Evolutionary conservation across 768 basidiomycete species (phyloP), one percentile per base, ranked within the genome.

Genomic region (Tulasnella sp.): DNA sequence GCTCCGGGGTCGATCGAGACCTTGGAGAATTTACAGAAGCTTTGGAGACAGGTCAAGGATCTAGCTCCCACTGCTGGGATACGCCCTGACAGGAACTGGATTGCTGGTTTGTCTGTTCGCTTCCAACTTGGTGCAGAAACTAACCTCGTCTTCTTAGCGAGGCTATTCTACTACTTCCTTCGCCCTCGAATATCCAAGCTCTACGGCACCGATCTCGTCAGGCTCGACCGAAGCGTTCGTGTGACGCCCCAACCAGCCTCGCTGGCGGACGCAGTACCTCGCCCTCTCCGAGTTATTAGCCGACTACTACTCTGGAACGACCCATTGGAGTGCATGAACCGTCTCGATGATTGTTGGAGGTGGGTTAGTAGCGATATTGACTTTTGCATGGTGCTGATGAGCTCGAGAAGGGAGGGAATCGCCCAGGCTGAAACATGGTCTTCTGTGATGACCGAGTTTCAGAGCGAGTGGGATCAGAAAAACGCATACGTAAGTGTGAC

Each of bases 391-490:
- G 72, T 74, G 31, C 27, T 46, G 38, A 74, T 19, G 38, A 16
- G 24, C 10, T 74, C 16, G 14, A n/a, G 7, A 16, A 74, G 72
- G 19, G 72, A 39, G n/a, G 72, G 72, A 6, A 40, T 74, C 10
- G n/a, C 44, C 31, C n/a, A 74, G n/a, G 72, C 39, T 5, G 39
- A 74, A 34, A 40, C 16, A 31, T 74, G 72, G 72, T 46, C 44
- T 3, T 24, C 44, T 14, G n/a, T 40, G 39, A 36, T 74, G n/a
- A 74, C 72, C 21, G 44, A 74, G 72, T 31, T 74, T 27, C 72
- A 74, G 14, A 74, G 21, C n/a, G 72, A 74, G 18, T 74, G 72
- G 72, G 72, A 74, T 34, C 72, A 74, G 72, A 74, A 74, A 34
- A 68, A 68, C 31, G 27, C 62, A 68, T 68, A 68, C 27, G 62